phyloP scores from a whole-genome alignment of 2,329 filamentous ascomycete species.

The Sporothrix dimorphospora region DNA sequence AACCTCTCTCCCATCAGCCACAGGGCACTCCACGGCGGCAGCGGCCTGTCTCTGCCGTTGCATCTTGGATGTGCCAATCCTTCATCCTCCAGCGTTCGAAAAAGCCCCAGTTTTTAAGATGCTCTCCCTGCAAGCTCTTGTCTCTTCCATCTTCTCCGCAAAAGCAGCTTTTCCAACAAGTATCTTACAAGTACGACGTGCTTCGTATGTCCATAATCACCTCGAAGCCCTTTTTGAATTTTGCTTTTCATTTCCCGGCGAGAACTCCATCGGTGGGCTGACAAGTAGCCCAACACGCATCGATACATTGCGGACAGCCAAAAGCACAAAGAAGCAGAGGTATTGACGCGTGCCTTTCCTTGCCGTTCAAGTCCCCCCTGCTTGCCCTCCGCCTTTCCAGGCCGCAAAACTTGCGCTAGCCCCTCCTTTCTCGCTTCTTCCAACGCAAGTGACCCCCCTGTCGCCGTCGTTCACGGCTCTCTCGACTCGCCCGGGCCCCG shows the following conservation, averaged over 20 bases:
- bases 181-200: no score
- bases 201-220: no score
- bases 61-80: neutral
- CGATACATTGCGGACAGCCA: neutral
- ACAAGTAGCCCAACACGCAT: conserved; percentile 1
- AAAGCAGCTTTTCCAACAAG: neutral
- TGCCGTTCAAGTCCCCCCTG: neutral
- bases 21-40: neutral
- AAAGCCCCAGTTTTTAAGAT: neutral
- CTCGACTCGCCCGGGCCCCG: neutral
- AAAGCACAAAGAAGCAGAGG: neutral
- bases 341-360: conserved; percentile 11
- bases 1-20: no score
- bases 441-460: conserved; percentile 7
- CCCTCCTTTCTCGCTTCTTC: neutral
- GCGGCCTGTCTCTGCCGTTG: conserved; percentile 9
- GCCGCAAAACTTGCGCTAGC: conserved; percentile 9
- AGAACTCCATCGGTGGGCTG: neutral
- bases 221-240: neutral
- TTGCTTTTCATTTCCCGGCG: conserved; percentile 8
- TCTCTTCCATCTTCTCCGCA: conserved; percentile 4
- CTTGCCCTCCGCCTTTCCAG: conserved; percentile 18
- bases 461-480: neutral
- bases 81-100: neutral
- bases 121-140: conserved; percentile 15